These are phyloP conservation scores for Penicillium sp. DNA, from an alignment of 2,329 filamentous ascomycete genomes.

Conservation along the genomic window DNA sequence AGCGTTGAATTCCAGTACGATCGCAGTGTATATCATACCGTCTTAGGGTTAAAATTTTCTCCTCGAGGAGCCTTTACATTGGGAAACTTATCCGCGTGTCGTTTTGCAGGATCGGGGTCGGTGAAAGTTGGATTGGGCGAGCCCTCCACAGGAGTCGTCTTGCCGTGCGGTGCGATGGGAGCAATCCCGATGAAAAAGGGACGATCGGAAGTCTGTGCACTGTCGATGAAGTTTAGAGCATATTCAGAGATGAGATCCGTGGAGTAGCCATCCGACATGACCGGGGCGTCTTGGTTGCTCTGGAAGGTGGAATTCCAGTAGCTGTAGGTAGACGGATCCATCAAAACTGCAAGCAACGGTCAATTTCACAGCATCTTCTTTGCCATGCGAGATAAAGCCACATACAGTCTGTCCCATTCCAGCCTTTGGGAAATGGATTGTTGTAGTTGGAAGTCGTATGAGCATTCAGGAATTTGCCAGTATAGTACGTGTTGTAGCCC, in stretches of 20 bases:
- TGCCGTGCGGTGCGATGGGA: constrained; percentile 66
- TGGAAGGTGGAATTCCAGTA: constrained; percentile 67
- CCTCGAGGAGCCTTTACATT: constrained; percentile 62
- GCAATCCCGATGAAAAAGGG: constrained; percentile 70
- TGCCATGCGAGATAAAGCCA: too few species aligned
- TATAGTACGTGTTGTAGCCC: constrained; percentile 73
- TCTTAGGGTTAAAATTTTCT: constrained; percentile 60
- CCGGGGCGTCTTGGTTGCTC: constrained; percentile 58
- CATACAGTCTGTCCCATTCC: constrained; percentile 57
- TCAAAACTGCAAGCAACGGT: constrained; percentile 45
- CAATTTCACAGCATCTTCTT: too few species aligned
- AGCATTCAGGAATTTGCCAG: constrained; percentile 69
- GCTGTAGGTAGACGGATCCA: constrained; percentile 69
- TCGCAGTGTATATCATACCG: background rate
- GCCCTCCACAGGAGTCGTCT: constrained; percentile 29
- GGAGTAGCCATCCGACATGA: constrained; percentile 58
- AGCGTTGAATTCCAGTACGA: background rate
- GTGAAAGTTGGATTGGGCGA: constrained; percentile 22
- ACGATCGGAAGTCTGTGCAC: constrained; percentile 54
- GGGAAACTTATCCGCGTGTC: constrained; percentile 64
- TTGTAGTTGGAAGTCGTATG: constrained; percentile 66
- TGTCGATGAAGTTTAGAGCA: constrained; percentile 61
- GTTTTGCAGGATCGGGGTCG: constrained; percentile 47
- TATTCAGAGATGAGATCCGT: constrained; percentile 63
- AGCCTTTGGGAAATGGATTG: constrained; percentile 60